Percentiles rank a stretch among this genome's conserved stretches.
Conservation (phyloP, 257 asterid genomes). For the Lycium ferocissimum region DNA sequence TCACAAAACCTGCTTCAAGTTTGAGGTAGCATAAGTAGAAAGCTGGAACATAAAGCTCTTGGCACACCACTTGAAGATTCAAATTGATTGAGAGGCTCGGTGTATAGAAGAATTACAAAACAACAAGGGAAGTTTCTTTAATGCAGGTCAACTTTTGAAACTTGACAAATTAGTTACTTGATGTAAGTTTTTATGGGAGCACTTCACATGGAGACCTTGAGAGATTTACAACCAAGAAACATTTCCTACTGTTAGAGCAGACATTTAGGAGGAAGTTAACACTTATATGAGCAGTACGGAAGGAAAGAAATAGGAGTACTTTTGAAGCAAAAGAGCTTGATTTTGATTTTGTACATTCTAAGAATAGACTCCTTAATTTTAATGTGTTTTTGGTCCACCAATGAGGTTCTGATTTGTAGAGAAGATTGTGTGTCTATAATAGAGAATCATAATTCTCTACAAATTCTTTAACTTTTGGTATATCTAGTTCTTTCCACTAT, state of each 20-base stretch:
- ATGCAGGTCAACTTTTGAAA: background rate
- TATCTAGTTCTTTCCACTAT: background rate
- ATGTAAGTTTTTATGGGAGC: background rate
- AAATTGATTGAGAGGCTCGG: background rate
- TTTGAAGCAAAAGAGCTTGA: background rate
- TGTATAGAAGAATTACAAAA: background rate
- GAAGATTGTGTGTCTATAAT: background rate
- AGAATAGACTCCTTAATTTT: background rate
- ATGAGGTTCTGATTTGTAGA: background rate
- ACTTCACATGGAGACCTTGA: background rate
- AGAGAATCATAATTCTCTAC: background rate
- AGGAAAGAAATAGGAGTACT: background rate
- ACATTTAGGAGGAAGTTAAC: background rate
- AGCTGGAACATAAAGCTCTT: slow-evolving; percentile 12
- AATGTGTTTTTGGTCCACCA: background rate
- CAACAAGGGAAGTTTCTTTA: background rate
- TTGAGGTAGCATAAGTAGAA: slow-evolving; percentile 14
- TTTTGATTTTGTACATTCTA: background rate
- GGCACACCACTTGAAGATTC: background rate
- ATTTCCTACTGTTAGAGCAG: background rate
- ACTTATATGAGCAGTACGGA: background rate
- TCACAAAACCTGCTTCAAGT: background rate
- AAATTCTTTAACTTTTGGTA: background rate
- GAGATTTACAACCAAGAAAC: background rate
- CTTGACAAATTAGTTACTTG: background rate